Percentiles rank a stretch among this genome's conserved stretches.
These are phyloP conservation scores for Umbelopsis ramanniana DNA, from an alignment of 192 early-diverging fungal genomes.

Conservation along the genomic window DNA sequence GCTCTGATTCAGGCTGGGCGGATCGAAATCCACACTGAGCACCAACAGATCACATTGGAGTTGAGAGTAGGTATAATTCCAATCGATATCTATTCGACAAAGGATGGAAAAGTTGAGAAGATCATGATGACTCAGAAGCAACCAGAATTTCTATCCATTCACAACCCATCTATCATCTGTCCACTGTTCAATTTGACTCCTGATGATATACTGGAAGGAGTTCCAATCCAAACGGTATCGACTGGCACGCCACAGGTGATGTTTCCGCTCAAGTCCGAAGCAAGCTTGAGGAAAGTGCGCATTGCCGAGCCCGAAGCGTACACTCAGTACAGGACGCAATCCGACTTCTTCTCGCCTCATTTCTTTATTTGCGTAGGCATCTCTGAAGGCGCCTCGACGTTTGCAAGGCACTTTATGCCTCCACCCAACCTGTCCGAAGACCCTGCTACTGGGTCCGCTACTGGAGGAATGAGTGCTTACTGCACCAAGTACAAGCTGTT, in stretches of 20 bases:
- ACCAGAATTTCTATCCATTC: not conserved
- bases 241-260: constrained; percentile 26
- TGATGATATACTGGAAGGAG: constrained; percentile 9
- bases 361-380: constrained; percentile 1
- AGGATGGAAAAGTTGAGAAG: not conserved
- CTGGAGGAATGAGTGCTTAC: constrained; percentile 25
- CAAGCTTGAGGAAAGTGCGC: not conserved
- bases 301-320: constrained; percentile 4
- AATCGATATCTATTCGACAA: constrained; percentile 11
- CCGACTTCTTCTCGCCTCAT: constrained; percentile 27
- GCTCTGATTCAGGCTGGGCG: constrained; percentile 12
- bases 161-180: constrained; percentile 7
- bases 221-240: constrained; percentile 24
- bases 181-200: not conserved
- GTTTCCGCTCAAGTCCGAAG: not conserved
- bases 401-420: constrained; percentile 18
- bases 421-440: constrained; percentile 11
- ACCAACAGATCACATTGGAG: not conserved
- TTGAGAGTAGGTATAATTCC: constrained; percentile 16
- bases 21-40: not conserved
- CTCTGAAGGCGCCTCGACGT: not conserved
- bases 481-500: constrained; percentile 1
- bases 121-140: constrained; percentile 24
- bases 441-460: constrained; percentile 25
- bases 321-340: not conserved